Evolutionary conservation across 108 stramenopile genomes (phyloP).

Genomic region (Aureococcus anophagefferens): DNA sequence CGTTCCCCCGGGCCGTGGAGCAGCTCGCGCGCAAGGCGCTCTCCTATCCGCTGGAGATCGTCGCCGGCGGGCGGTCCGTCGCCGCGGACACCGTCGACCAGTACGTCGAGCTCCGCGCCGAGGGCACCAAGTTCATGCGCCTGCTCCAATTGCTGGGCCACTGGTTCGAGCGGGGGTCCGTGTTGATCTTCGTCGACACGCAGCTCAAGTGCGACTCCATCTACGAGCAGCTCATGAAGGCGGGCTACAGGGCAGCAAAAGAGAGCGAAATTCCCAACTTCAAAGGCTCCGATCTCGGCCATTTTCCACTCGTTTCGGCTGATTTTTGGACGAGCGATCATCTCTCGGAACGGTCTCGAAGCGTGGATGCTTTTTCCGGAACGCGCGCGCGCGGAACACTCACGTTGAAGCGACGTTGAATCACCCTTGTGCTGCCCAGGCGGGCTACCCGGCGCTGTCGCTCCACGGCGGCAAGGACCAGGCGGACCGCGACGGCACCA

Average conservation of each 20-base stretch:
- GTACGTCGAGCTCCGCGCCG: constrained; percentile 80
- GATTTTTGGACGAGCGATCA: too few relatives aligned
- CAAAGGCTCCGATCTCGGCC: too few relatives aligned
- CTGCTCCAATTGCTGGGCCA: constrained; percentile 92
- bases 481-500: constrained; percentile 94
- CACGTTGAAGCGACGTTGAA: too few relatives aligned
- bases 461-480: constrained; percentile 99
- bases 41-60: constrained; percentile 79
- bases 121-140: constrained; percentile 90
- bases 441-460: constrained; percentile 83
- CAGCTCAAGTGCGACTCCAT: constrained; percentile 85
- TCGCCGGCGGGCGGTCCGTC: constrained; percentile 87
- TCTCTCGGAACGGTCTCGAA: too few relatives aligned
- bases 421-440: too few relatives aligned
- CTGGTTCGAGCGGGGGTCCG: constrained; percentile 80
- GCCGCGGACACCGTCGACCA: constrained; percentile 85
- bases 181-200: constrained; percentile 93
- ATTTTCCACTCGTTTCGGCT: too few relatives aligned
- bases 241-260: too few relatives aligned
- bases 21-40: constrained; percentile 70
- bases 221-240: constrained; percentile 79
- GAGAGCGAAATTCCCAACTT: too few relatives aligned
- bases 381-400: too few relatives aligned
- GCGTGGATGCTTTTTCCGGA: too few relatives aligned
- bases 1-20: constrained; percentile 92